A percentile compares a stretch with the other conserved stretches of the same genome.
Evolutionary conservation across 176 grass and related monocot genomes (phyloP).

Genomic region (Carex cristatella): DNA sequence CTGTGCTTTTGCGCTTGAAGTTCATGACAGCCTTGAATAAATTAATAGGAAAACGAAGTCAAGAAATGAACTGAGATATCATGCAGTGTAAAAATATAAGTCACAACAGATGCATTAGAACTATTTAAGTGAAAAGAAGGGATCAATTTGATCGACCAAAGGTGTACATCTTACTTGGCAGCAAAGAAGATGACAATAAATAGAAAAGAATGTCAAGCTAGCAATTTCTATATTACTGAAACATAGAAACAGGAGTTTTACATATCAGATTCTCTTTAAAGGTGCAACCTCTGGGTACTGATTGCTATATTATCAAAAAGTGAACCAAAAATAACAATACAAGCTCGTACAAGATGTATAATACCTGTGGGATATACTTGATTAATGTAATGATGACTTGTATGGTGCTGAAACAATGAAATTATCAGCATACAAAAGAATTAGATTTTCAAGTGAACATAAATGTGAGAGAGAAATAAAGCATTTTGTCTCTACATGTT

Average conservation of each 20-base stretch:
- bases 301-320: background rate
- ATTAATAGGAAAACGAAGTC: slow-evolving; percentile 5
- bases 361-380: slow-evolving; percentile 96
- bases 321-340: background rate
- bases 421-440: background rate
- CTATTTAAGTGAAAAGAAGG: background rate
- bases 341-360: slow-evolving; percentile 11
- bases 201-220: background rate
- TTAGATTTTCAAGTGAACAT: background rate
- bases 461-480: background rate
- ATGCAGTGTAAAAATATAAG: background rate
- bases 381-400: slow-evolving; percentile 86
- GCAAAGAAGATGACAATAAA: background rate
- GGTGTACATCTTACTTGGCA: background rate
- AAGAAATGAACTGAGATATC: background rate
- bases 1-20: slow-evolving; percentile 67
- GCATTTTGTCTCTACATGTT: background rate
- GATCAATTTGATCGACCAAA: background rate
- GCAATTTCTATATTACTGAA: background rate
- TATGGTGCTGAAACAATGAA: slow-evolving; percentile 58
- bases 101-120: background rate
- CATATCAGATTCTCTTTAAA: background rate
- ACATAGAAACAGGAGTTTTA: background rate
- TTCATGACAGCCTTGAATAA: slow-evolving; percentile 59
- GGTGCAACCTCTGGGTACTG: background rate